These are phyloP conservation scores for Xerocomus nothofagi DNA, from an alignment of 1,284 basidiomycete species.

Conservation along the genomic window DNA sequence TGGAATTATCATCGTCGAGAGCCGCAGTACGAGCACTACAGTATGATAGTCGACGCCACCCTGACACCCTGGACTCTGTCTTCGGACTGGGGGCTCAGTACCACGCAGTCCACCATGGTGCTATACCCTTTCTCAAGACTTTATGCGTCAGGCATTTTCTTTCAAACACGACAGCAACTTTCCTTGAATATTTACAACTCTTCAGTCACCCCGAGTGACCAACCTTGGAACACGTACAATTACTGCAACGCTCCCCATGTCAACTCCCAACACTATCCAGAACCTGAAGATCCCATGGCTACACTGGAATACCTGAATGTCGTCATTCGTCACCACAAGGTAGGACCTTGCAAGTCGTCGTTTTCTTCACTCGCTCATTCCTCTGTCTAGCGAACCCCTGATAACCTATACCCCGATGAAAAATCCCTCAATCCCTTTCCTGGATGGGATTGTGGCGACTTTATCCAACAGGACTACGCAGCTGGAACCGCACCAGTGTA, in stretches of 20 bases:
- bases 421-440: constrained; percentile 41
- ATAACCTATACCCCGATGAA: constrained; percentile 48
- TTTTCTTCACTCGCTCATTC: not conserved
- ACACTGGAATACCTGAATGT: constrained; percentile 43
- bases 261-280: constrained; percentile 39
- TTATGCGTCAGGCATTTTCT: not conserved
- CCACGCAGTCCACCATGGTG: constrained; percentile 17
- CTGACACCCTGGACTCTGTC: not conserved
- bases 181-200: constrained; percentile 37
- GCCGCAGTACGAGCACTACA: not conserved
- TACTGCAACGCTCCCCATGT: constrained; percentile 57
- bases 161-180: constrained; percentile 8
- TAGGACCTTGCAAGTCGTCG: constrained; percentile 11
- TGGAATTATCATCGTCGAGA: too few species aligned
- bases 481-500: constrained; percentile 39
- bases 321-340: constrained; percentile 52
- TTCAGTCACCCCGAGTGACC: constrained; percentile 40
- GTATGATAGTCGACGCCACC: not conserved
- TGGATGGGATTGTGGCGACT: constrained; percentile 43
- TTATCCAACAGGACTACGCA: constrained; percentile 40
- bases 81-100: not conserved
- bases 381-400: constrained; percentile 23
- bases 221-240: constrained; percentile 54
- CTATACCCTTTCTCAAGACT: not conserved
- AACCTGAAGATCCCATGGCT: constrained; percentile 28